Percentiles rank a stretch among this genome's conserved stretches.
Conservation (phyloP, 768 basidiomycete species). For the Leccinum ochraceum region DNA sequence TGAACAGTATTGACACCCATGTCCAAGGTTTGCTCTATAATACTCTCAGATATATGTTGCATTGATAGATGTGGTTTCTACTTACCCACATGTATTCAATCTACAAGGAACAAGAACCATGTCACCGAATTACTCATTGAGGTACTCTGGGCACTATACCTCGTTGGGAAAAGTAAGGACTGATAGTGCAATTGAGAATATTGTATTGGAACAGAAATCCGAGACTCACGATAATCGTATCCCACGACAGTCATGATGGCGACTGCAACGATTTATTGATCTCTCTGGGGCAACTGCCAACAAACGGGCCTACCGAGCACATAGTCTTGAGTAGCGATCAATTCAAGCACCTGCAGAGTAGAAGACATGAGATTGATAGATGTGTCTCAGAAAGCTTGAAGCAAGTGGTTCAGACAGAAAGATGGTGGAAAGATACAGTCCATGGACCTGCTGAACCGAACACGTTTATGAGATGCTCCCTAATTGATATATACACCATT, state of each 20-base stretch:
- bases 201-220: neutral
- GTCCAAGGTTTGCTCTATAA: neutral
- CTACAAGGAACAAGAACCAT: neutral
- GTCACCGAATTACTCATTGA: neutral
- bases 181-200: neutral
- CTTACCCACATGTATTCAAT: neutral
- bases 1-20: neutral
- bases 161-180: neutral
- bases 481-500: neutral
- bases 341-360: neutral
- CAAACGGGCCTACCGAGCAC: neutral
- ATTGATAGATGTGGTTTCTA: neutral
- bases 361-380: neutral
- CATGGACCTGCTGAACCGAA: neutral
- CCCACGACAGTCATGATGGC: neutral
- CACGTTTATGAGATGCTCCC: neutral
- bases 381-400: neutral
- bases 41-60: neutral
- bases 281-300: neutral
- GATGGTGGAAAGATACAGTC: neutral
- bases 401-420: neutral
- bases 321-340: neutral
- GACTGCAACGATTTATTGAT: neutral
- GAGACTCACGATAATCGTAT: constrained; percentile 1
- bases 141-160: neutral